Conservation (phyloP, 1,284 basidiomycete species). For the Chalciporus sp. region DNA sequence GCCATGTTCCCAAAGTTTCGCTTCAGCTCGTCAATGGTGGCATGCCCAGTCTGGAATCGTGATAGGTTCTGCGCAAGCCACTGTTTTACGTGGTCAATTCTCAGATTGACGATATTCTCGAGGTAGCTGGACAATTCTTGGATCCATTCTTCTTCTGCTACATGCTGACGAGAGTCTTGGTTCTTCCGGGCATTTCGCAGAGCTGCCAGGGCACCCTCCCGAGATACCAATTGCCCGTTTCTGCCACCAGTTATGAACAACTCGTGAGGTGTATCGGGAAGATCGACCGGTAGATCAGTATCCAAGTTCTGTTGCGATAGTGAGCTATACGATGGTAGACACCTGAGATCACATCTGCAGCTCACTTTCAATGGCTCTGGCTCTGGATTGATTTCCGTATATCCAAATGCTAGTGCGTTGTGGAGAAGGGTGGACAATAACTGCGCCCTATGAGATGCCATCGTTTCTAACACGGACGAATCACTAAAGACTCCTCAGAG, state of each 20-base stretch:
- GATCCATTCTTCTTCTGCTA: conserved; percentile 45
- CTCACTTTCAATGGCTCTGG: conserved; percentile 52
- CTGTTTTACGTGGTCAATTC: conserved; percentile 47
- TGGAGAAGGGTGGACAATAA: conserved; percentile 43
- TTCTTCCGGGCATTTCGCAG: conserved; percentile 39
- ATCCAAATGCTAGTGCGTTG: conserved; percentile 49
- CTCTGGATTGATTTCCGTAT: conserved; percentile 47
- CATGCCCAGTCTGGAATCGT: conserved; percentile 46
- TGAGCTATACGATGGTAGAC: neutral
- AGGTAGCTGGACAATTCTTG: conserved; percentile 41
- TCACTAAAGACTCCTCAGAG: neutral
- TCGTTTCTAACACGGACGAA: conserved; percentile 48
- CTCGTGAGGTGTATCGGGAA: conserved; percentile 35
- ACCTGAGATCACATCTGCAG: neutral
- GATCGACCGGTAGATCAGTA: conserved; percentile 41
- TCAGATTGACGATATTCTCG: conserved; percentile 38
- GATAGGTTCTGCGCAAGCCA: conserved; percentile 54
- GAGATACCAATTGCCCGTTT: conserved; percentile 18
- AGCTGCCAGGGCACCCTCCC: conserved; percentile 33
- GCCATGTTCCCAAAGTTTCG: conserved; percentile 44
- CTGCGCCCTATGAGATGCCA: conserved; percentile 56
- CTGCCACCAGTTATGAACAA: conserved; percentile 40
- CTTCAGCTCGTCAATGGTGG: conserved; percentile 48
- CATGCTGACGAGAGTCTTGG: conserved; percentile 32
- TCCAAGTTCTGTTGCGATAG: conserved; percentile 49